phyloP scores from a whole-genome alignment of 106 monocot genomes.

The Xerophyta viscosa region DNA sequence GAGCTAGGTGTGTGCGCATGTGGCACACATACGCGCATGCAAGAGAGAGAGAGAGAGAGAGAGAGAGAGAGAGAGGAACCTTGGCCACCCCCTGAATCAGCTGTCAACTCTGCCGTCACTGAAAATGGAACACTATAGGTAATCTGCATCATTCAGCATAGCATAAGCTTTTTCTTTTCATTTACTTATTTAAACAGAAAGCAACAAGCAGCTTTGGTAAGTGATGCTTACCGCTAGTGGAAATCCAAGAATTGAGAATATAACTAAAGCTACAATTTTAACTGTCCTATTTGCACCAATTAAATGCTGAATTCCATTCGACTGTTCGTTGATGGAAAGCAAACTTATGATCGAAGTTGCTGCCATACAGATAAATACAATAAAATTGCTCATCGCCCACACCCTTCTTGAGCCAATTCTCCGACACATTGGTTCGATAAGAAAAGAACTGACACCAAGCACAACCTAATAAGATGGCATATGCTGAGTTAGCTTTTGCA shows the following conservation, averaged over 20 bases:
- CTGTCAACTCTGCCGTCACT: conserved; percentile 93
- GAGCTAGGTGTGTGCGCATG: background rate
- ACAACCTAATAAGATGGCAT: conserved; percentile 54
- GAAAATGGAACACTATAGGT: conserved; percentile 99
- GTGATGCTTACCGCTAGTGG: conserved; percentile 76
- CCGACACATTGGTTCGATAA: conserved; percentile 82
- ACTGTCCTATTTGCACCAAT: conserved; percentile 40
- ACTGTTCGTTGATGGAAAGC: conserved; percentile 29
- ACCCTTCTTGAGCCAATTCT: conserved; percentile 67
- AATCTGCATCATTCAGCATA: conserved; percentile 39
- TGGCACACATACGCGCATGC: too few relatives aligned
- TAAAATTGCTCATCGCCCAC: conserved; percentile 93
- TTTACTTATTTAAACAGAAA: background rate
- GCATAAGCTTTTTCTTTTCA: background rate
- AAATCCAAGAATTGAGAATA: conserved; percentile 93
- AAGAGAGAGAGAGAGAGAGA: conserved; percentile 3
- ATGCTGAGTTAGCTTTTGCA: background rate
- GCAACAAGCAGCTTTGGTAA: background rate
- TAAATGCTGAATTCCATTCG: conserved; percentile 39
- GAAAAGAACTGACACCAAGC: conserved; percentile 80
- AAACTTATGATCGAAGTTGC: conserved; percentile 74
- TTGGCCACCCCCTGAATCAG: conserved; percentile 92
- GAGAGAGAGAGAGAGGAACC: conserved; percentile 32
- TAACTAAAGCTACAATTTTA: conserved; percentile 52
- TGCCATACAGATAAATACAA: conserved; percentile 82